Base-by-base conservation (phyloP, 306 rosid genomes). In the Prunus armeniaca region DNA sequence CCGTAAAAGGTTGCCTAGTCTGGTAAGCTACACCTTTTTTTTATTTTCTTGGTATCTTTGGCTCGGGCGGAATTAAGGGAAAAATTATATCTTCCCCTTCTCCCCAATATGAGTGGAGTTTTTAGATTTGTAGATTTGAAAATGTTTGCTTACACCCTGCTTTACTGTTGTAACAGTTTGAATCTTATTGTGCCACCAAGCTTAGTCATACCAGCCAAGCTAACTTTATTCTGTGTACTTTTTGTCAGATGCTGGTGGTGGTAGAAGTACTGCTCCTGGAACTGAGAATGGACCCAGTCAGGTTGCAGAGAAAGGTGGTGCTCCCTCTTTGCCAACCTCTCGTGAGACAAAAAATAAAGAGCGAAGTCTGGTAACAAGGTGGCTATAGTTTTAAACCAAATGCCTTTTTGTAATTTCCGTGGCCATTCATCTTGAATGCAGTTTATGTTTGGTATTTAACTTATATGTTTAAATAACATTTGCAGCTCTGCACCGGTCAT, bases 271-370 rank as follows among this genome's bases (percentile, higher is more conserved):
- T 78, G 90, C 85, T 74, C 67, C 86, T 54, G 92, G 87, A 58
- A 90, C 85, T 72, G 93, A 88, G 79, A 87, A 80, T 86, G 97
- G 97, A 72, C 64, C 81, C 63, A 86, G 71, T 81, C 93, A 82
- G 86, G 82, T 77, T 56, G 76, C 77, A 54, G 99, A 89, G 87
- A 92, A 89, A 86, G 82, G 77, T 73, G 47, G 71, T 70, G 75
- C 60, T 71, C 83, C 79, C 20, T 80, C 84, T 75, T 58, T 78
- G 78, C 77, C 85, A 50, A 82, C 82, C 77, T 85, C 90, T 80
- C 91, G 80, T 52, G 97, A 88, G 86, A 83, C 78, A 61, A 83
- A 83, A 76, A 80, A 73, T 75, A 87, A 84, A 77, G 98, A 86
- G 79, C 86, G 84, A 82, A 82, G 72, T 79, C 75, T 85, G 15